Base-by-base conservation (phyloP, 116 monocot genomes). In the Papilionanthe hybrid region DNA sequence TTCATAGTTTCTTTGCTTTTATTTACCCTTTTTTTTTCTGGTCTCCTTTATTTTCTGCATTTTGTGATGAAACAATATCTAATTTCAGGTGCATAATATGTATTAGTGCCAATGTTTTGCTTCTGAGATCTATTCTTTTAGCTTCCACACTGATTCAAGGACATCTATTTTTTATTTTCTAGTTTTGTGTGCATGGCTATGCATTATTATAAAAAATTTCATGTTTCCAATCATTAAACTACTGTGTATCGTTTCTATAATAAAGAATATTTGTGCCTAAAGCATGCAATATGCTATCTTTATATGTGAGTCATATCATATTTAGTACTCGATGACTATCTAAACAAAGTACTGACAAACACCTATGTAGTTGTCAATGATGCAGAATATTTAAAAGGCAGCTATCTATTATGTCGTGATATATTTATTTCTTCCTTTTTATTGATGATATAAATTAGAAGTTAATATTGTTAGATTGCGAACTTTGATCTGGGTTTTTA, bases 1-100 rank as follows among this genome's bases (percentile, higher is more conserved):
- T 48, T 75, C 6, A 29, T 65, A 44, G 28, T 80, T 74, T 12
- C 44, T 68, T 30, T 17, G 3, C 66, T 17, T 65, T 50, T 83
- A 30, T 37, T 29, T 4, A 55, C 10, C 10, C 15, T 42, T 66
- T 77, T 41, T 77, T 41, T 2, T 32, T 25, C 50, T 28, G 55
- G 49, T 55, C 77, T 55, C 5, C 15, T 49, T 49, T 67, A 66
- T 27, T 15, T 41, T 72, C n/a, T 78, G n/a, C 60, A 73, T 73
- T 44, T 73, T 19, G n/a, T 44, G n/a, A 49, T 48, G 37, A 27
- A 75, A 25, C 10, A 75, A 13, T 25, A 25, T 48, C 22, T 12
- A 47, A 2, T 23, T 75, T 47, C 48, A 25, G 47, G 12, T 49
- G 22, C 9, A 42, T 15, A 44, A 43, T 43, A 20, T 44, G 43